Evolutionary conservation across 2,329 filamentous ascomycete genomes (phyloP).

Genomic region (Exophiala sp.): DNA sequence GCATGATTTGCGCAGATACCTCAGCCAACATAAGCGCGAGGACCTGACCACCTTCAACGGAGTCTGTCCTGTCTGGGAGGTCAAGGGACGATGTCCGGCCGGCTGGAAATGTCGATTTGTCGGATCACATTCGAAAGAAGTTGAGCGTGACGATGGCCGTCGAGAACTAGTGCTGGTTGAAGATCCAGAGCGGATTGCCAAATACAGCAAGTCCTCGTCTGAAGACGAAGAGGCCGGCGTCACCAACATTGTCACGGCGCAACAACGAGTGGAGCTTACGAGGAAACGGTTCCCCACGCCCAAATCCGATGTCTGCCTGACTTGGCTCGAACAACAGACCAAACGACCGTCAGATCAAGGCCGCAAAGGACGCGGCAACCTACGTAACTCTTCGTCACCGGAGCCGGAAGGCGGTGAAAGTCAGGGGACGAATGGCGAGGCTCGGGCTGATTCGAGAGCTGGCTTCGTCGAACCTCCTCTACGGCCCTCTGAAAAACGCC

Average conservation of each 20-base stretch:
- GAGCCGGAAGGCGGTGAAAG: conserved; percentile 33
- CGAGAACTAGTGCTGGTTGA: conserved; percentile 72
- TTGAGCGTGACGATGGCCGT: conserved; percentile 68
- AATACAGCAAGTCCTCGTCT: conserved; percentile 9
- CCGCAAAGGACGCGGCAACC: conserved; percentile 32
- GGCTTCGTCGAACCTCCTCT: conserved; percentile 80
- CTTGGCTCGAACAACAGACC: conserved; percentile 68
- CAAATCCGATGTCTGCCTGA: conserved; percentile 67
- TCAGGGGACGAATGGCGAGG: conserved; percentile 42
- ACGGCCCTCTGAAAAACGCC: conserved; percentile 85
- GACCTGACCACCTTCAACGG: conserved; percentile 72
- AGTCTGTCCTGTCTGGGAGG: conserved; percentile 74
- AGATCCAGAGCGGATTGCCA: conserved; percentile 35
- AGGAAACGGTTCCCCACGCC: conserved; percentile 65
- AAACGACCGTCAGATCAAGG: conserved; percentile 31
- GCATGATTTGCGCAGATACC: conserved; percentile 80
- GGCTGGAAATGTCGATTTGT: conserved; percentile 96
- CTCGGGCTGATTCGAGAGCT: conserved; percentile 66
- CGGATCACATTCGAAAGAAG: conserved; percentile 76
- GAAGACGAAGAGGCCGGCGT: conserved; percentile 53
- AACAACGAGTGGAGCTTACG: conserved; percentile 67
- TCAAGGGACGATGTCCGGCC: conserved; percentile 67
- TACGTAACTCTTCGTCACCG: conserved; percentile 28
- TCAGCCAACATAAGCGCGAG: conserved; percentile 71
- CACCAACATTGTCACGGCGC: conserved; percentile 65